Percentiles rank a stretch among this genome's conserved stretches.
Conservation (phyloP, 2,329 filamentous ascomycete species). For the Aspergillus sp. region DNA sequence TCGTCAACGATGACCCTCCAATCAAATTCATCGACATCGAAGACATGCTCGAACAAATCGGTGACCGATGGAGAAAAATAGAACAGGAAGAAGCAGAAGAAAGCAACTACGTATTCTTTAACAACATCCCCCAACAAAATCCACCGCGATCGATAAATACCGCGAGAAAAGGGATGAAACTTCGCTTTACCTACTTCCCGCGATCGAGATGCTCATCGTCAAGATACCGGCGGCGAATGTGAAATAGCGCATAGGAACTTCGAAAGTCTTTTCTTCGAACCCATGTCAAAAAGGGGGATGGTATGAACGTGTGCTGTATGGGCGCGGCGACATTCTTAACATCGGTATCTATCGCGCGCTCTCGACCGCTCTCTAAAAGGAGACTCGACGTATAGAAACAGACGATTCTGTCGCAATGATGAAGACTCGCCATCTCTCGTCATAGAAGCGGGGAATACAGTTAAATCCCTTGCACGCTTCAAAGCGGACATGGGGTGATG, state of each 20-base stretch:
- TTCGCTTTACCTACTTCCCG: not conserved
- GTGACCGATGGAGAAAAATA: not conserved
- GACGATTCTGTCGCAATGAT: not conserved
- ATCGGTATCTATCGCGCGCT: not conserved
- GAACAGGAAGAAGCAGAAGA: not conserved
- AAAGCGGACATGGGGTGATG: not conserved
- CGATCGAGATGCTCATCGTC: not conserved
- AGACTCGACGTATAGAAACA: not conserved
- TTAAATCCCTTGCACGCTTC: not conserved
- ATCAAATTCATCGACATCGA: not conserved
- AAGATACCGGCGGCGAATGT: not conserved
- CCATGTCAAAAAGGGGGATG: too few relatives aligned
- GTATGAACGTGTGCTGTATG: not conserved
- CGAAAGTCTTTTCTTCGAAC: not conserved
- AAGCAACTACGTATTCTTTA: not conserved
- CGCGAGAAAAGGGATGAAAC: not conserved
- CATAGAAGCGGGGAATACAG: not conserved
- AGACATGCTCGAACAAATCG: not conserved
- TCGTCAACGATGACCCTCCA: not conserved
- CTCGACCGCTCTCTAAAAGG: not conserved
- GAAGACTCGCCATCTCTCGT: not conserved
- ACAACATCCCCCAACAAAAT: not conserved
- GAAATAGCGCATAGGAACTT: not conserved
- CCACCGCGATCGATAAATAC: not conserved
- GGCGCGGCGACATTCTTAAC: not conserved